Evolutionary conservation across 306 rosid genomes (phyloP).

Genomic region (Cucurbita ficifolia): DNA sequence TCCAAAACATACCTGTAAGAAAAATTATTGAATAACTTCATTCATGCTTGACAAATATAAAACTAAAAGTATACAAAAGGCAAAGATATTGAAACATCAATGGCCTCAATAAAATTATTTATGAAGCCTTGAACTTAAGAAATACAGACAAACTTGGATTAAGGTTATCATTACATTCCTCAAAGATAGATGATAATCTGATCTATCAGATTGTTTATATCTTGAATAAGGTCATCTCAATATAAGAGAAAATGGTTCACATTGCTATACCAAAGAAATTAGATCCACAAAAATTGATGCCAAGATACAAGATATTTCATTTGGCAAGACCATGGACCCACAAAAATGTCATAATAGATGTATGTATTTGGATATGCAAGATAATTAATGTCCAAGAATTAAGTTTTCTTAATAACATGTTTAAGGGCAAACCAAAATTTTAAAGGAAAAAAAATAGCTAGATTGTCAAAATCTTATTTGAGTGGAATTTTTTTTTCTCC

Average conservation of each 20-base stretch:
- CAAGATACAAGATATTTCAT: background rate
- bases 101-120: background rate
- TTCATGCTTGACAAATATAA: background rate
- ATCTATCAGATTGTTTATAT: background rate
- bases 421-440: no score
- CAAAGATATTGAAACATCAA: background rate
- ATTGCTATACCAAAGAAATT: background rate
- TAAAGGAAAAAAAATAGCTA: no score
- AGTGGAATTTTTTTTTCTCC: no score
- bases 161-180: background rate
- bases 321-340: background rate
- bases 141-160: background rate
- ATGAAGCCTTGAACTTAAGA: background rate
- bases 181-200: background rate
- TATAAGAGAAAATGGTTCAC: background rate
- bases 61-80: background rate
- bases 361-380: no score
- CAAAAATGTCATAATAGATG: background rate
- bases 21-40: conserved; percentile 11
- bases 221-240: background rate
- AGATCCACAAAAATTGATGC: background rate
- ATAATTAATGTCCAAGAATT: no score
- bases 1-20: conserved; percentile 81
- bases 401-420: no score
- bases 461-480: no score